phyloP scores from a whole-genome alignment of 805 yeast genomes.

The Wickerhamia fluorescens region DNA sequence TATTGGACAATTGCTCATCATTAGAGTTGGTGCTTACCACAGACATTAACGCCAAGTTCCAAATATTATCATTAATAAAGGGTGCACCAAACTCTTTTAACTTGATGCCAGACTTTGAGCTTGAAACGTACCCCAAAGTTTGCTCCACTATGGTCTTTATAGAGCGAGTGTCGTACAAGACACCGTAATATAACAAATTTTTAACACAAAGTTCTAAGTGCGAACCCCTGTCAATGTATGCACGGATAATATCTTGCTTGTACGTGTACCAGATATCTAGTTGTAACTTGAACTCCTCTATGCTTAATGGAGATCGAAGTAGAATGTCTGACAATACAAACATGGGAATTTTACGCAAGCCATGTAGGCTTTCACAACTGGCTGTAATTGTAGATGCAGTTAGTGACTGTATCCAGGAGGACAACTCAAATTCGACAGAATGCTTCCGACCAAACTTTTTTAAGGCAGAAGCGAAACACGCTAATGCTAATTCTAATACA shows the following conservation, averaged over 20 bases:
- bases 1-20: constrained; percentile 2
- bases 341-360: constrained; percentile 27
- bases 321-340: constrained; percentile 33
- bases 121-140: constrained; percentile 13
- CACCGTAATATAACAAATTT: constrained; percentile 22
- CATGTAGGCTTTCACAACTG: constrained; percentile 26
- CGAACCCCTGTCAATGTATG: constrained; percentile 13
- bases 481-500: constrained; percentile 1
- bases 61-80: constrained; percentile 16
- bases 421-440: constrained; percentile 3
- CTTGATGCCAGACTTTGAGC: constrained; percentile 14
- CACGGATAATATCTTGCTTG: constrained; percentile 14
- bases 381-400: constrained; percentile 20
- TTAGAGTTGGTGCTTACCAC: constrained; percentile 1
- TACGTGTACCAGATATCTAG: constrained; percentile 29
- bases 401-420: constrained; percentile 27
- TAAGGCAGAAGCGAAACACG: constrained; percentile 1
- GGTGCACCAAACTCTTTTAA: constrained; percentile 9
- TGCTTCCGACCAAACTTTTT: no score
- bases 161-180: constrained; percentile 16
- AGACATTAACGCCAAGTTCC: constrained; percentile 19
- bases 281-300: constrained; percentile 26
- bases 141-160: constrained; percentile 12
- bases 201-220: constrained; percentile 15
- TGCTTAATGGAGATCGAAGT: constrained; percentile 27